Conservation (phyloP, 2,329 filamentous ascomycete genomes). For the Microsporum canis region DNA sequence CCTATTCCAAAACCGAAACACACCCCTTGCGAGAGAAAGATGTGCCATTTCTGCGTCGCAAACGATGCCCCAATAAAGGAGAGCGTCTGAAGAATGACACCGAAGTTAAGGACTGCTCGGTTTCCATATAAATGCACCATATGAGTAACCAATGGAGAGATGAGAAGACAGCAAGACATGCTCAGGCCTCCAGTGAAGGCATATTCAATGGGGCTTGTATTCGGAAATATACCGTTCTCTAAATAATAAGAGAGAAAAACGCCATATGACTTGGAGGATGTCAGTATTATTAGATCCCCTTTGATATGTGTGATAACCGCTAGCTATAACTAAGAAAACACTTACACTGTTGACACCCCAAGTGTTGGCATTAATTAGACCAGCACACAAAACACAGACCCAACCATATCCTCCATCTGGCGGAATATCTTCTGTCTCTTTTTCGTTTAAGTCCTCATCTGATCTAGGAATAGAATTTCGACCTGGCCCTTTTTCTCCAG, state of each 20-base stretch:
- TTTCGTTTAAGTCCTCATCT: constrained; percentile 13
- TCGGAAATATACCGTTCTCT: constrained; percentile 43
- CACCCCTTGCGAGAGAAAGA: constrained; percentile 50
- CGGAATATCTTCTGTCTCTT: constrained; percentile 26
- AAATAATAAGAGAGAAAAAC: constrained; percentile 53
- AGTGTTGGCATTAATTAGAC: constrained; percentile 56
- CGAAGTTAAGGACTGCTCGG: constrained; percentile 44
- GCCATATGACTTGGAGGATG: constrained; percentile 33
- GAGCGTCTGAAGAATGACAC: constrained; percentile 43
- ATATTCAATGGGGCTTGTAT: constrained; percentile 44
- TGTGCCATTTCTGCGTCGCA: constrained; percentile 46
- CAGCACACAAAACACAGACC: constrained; percentile 46
- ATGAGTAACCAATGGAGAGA: constrained; percentile 46
- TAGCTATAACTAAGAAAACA: constrained; percentile 2
- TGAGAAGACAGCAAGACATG: constrained; percentile 46
- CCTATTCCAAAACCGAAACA: constrained; percentile 54
- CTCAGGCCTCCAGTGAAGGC: constrained; percentile 51
- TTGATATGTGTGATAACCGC: not conserved
- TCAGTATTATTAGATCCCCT: not conserved
- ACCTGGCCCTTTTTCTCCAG: not conserved
- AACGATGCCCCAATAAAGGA: constrained; percentile 49
- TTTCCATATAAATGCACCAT: constrained; percentile 44
- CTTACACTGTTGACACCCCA: constrained; percentile 61
- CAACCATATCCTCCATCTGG: constrained; percentile 52
- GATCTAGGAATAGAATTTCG: not conserved